Percentiles rank a stretch among this genome's conserved stretches.
phyloP scores from a whole-genome alignment of 2,329 filamentous ascomycete genomes.

The Diaporthe batatas region DNA sequence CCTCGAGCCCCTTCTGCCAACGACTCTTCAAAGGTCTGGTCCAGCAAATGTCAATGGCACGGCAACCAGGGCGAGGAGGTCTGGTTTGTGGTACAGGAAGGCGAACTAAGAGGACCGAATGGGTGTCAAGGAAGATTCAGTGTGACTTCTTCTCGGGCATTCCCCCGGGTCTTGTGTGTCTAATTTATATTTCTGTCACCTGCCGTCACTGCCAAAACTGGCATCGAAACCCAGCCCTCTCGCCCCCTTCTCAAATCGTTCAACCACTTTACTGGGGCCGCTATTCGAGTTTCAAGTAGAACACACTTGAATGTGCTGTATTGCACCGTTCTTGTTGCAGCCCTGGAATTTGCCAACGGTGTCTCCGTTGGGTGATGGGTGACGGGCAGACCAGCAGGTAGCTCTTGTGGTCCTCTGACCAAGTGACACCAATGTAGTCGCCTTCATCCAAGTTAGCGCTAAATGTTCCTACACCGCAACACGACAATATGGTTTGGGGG shows the following conservation, averaged over 20 bases:
- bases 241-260: background rate
- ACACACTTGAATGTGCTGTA: background rate
- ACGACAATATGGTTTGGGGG: too few relatives aligned
- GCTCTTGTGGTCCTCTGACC: background rate
- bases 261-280: background rate
- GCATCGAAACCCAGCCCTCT: background rate
- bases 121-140: background rate
- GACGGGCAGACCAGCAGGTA: slow-evolving; percentile 14
- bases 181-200: background rate
- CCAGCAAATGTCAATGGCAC: slow-evolving; percentile 48
- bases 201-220: background rate
- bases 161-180: background rate
- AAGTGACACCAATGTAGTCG: slow-evolving; percentile 14
- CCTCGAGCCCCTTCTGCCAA: slow-evolving; percentile 59
- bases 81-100: background rate
- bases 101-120: background rate
- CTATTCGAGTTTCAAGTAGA: background rate
- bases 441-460: background rate
- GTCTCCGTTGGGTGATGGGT: background rate
- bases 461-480: too few relatives aligned
- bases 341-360: background rate
- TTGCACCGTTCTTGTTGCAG: background rate
- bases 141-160: background rate
- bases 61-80: slow-evolving; percentile 7
- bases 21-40: slow-evolving; percentile 55